Percentiles rank a stretch among this genome's conserved stretches.
These are phyloP conservation scores for Pythium scleroteichum DNA, from an alignment of 352 stramenopile species.

Conservation along the genomic window DNA sequence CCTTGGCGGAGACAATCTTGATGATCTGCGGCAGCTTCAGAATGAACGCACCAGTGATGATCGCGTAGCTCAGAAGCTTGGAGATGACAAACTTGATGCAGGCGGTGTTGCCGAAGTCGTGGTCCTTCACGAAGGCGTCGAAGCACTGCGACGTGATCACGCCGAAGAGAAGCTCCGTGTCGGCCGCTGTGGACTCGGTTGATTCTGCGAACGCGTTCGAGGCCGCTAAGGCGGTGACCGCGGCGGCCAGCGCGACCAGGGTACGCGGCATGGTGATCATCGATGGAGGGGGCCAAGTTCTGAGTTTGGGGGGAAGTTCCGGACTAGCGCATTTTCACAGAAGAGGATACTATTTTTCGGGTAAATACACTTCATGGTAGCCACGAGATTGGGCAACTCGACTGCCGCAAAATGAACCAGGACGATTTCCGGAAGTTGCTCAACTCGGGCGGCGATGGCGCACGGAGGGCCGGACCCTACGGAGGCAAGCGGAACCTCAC, in stretches of 20 bases:
- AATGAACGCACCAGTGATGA: constrained; percentile 84
- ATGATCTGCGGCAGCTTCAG: constrained; percentile 90
- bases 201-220: constrained; percentile 7
- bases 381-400: too few species aligned
- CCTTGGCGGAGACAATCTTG: constrained; percentile 80
- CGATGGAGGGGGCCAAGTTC: neutral
- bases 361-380: too few species aligned
- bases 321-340: neutral
- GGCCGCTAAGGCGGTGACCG: neutral
- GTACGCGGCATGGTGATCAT: neutral
- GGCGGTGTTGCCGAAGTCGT: constrained; percentile 80
- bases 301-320: too few species aligned
- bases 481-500: constrained; percentile 63
- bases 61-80: constrained; percentile 85
- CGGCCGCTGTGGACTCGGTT: neutral
- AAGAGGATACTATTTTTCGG: too few species aligned
- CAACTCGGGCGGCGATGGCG: constrained; percentile 25
- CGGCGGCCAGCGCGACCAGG: constrained; percentile 1
- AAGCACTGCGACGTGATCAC: constrained; percentile 80
- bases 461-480: constrained; percentile 15
- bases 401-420: constrained; percentile 56
- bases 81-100: constrained; percentile 85
- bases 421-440: constrained; percentile 76
- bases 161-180: constrained; percentile 59
- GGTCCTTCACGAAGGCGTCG: constrained; percentile 74